phyloP scores from a whole-genome alignment of 345 rosid species.

The Melaleuca quinquenervia region DNA sequence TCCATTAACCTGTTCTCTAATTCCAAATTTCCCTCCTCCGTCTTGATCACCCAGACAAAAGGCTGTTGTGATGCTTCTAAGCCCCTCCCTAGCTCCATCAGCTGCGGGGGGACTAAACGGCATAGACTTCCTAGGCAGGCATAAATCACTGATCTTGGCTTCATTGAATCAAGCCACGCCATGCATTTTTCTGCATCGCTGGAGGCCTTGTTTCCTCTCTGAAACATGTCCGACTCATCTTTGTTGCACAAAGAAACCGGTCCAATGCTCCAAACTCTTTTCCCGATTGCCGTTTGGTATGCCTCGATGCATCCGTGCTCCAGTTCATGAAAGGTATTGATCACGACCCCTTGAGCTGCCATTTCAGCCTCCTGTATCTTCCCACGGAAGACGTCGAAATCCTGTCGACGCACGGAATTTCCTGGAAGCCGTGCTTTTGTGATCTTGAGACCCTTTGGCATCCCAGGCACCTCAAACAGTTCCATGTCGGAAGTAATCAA shows the following conservation, averaged over 20 bases:
- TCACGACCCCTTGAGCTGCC: slow-evolving; percentile 46
- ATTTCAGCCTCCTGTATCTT: slow-evolving; percentile 62
- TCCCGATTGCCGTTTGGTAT: slow-evolving; percentile 30
- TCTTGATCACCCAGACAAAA: slow-evolving; percentile 68
- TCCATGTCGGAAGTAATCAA: slow-evolving; percentile 25
- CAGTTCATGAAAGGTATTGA: slow-evolving; percentile 50
- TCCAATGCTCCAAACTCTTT: slow-evolving; percentile 71
- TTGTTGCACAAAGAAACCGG: slow-evolving; percentile 62
- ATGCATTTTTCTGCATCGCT: slow-evolving; percentile 23
- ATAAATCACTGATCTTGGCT: slow-evolving; percentile 52
- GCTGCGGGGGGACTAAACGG: slow-evolving; percentile 43
- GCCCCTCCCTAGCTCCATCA: slow-evolving; percentile 57
- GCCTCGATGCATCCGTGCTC: slow-evolving; percentile 37
- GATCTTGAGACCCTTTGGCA: slow-evolving; percentile 32
- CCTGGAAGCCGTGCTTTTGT: slow-evolving; percentile 57
- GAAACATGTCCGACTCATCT: slow-evolving; percentile 23
- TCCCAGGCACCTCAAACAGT: slow-evolving; percentile 44
- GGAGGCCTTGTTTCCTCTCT: slow-evolving; percentile 59
- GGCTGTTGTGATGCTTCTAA: slow-evolving; percentile 51
- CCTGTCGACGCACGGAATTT: slow-evolving; percentile 25
- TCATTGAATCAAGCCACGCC: slow-evolving; percentile 44
- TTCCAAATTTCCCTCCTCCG: slow-evolving; percentile 26
- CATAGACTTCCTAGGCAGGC: slow-evolving; percentile 76
- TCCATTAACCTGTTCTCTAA: slow-evolving; percentile 37
- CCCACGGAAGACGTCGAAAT: slow-evolving; percentile 42